Evolutionary conservation across 2,329 filamentous ascomycete species (phyloP).

Genomic region (Plenodomus lindquistii): DNA sequence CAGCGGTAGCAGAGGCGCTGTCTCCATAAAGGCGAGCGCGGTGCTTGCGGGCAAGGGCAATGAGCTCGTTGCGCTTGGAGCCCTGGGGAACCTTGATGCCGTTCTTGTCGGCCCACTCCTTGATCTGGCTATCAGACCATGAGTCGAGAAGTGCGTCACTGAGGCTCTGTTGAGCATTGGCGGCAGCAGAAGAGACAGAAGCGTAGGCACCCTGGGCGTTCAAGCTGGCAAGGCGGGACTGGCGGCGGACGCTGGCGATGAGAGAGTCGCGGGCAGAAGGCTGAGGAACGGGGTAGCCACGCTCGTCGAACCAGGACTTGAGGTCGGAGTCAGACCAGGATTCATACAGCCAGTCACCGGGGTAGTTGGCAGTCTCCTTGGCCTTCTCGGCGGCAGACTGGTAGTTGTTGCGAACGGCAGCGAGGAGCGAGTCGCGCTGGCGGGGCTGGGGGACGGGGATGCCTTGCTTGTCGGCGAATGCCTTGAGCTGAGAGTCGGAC

Average conservation of each 20-base stretch:
- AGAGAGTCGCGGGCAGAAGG: conserved; percentile 83
- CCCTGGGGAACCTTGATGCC: conserved; percentile 88
- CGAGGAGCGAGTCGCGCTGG: conserved; percentile 79
- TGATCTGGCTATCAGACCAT: conserved; percentile 88
- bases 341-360: conserved; percentile 91
- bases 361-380: conserved; percentile 81
- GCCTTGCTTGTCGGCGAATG: conserved; percentile 85
- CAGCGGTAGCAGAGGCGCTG: conserved; percentile 52
- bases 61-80: conserved; percentile 84
- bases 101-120: conserved; percentile 92
- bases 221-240: conserved; percentile 78
- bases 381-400: conserved; percentile 73
- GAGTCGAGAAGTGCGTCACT: conserved; percentile 84
- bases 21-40: conserved; percentile 72
- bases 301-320: conserved; percentile 89
- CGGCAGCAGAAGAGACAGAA: conserved; percentile 52
- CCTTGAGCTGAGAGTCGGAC: conserved; percentile 90
- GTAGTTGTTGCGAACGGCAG: conserved; percentile 79
- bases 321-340: conserved; percentile 91
- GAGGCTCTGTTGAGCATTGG: conserved; percentile 70
- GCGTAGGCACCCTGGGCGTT: conserved; percentile 60
- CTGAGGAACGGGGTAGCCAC: conserved; percentile 85
- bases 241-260: conserved; percentile 86
- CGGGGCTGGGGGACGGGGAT: conserved; percentile 88
- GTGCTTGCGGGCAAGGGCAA: conserved; percentile 88